Percentiles rank a stretch among this genome's conserved stretches.
Conservation (phyloP, 116 monocot species). For the Thalassia testudinum region DNA sequence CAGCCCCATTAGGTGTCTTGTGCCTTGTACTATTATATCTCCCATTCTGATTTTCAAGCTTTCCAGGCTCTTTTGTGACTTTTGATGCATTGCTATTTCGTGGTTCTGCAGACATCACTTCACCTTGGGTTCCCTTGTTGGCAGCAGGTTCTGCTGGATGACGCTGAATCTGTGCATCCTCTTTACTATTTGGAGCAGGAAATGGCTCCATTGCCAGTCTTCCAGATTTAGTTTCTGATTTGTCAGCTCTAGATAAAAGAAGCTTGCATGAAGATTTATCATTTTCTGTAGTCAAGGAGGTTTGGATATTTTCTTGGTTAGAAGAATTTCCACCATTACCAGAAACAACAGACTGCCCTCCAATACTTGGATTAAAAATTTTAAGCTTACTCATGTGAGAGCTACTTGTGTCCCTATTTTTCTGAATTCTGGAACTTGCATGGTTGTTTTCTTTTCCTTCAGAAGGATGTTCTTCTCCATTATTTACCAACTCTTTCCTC, state of each 20-base stretch:
- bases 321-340: background rate
- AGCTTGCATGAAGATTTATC: too few relatives aligned
- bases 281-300: too few relatives aligned
- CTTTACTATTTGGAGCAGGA: conserved; percentile 9
- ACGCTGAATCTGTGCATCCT: conserved; percentile 13
- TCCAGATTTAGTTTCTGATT: too few relatives aligned
- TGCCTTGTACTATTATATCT: conserved; percentile 14
- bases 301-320: background rate
- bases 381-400: background rate
- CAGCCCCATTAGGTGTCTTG: conserved; percentile 23
- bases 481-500: conserved; percentile 13
- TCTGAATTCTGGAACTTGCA: too few relatives aligned
- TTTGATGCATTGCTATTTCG: too few relatives aligned
- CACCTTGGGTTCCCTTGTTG: too few relatives aligned
- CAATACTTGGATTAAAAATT: background rate
- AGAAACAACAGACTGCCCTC: background rate
- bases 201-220: too few relatives aligned
- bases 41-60: conserved; percentile 22
- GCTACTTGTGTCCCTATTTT: too few relatives aligned
- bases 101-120: too few relatives aligned
- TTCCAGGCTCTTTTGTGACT: background rate
- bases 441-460: background rate
- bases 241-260: too few relatives aligned
- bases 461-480: conserved; percentile 1
- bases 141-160: too few relatives aligned